Percentiles rank a stretch among this genome's conserved stretches.
Evolutionary conservation across 257 asterid genomes (phyloP).

Genomic region (Salvia hispanica): DNA sequence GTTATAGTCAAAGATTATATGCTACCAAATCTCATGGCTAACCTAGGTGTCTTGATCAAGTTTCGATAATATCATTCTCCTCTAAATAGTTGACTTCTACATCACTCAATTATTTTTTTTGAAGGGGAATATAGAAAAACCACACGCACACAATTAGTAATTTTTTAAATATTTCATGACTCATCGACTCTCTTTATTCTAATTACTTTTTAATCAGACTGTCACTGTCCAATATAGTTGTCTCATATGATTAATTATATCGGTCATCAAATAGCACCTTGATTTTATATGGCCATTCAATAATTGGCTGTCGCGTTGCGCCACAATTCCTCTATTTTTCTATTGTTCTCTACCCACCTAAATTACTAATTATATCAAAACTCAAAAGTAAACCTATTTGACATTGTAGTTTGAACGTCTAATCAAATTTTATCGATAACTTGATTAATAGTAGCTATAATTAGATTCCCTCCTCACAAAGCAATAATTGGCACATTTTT

Average conservation of each 20-base stretch:
- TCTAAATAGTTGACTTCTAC: neutral
- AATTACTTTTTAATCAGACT: neutral
- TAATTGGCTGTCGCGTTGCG: slow-evolving; percentile 3
- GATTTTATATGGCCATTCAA: slow-evolving; percentile 1
- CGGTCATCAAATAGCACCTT: neutral
- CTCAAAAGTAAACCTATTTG: neutral
- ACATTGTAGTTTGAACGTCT: too few relatives aligned
- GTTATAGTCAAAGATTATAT: neutral
- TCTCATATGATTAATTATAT: neutral
- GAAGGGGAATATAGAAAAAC: neutral
- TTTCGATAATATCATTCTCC: neutral
- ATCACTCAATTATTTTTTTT: neutral
- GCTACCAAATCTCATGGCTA: neutral
- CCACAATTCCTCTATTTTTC: neutral
- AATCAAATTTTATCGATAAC: too few relatives aligned
- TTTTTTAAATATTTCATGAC: neutral
- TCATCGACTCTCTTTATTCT: neutral
- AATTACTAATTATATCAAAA: neutral
- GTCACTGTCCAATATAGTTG: neutral
- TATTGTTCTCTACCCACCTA: neutral
- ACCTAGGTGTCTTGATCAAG: neutral
- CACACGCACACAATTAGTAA: neutral
- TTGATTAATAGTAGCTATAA: too few relatives aligned
- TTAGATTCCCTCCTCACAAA: too few relatives aligned
- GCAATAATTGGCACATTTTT: too few relatives aligned